Conservation (phyloP, 2,329 filamentous ascomycete genomes). For the Incumbomyces lentus region DNA sequence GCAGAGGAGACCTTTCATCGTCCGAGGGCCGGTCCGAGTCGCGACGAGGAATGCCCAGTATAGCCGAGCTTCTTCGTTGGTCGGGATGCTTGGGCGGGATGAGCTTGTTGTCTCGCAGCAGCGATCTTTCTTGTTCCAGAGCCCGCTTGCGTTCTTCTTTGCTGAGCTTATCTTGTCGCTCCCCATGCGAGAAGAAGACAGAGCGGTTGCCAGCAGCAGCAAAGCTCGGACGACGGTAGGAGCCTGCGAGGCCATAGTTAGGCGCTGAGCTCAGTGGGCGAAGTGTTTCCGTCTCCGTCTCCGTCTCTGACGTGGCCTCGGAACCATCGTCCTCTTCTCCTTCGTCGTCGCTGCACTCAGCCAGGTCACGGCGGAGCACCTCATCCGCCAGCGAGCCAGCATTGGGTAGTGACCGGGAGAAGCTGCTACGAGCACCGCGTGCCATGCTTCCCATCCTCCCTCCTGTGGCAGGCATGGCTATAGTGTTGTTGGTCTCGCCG, state of each 20-base stretch:
- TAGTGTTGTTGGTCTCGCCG: background rate
- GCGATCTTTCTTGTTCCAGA: conserved; percentile 46
- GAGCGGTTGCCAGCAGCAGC: conserved; percentile 63
- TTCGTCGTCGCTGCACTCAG: conserved; percentile 46
- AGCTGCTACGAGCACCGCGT: background rate
- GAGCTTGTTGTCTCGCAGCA: conserved; percentile 50
- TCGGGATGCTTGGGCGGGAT: conserved; percentile 42
- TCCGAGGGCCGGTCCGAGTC: background rate
- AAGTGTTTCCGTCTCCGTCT: conserved; percentile 31
- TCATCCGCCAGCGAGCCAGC: conserved; percentile 58
- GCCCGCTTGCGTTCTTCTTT: conserved; percentile 45
- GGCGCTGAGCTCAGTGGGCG: conserved; percentile 31
- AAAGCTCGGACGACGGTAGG: conserved; percentile 67
- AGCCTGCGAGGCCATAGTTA: conserved; percentile 45
- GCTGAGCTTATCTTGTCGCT: conserved; percentile 35
- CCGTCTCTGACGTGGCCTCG: too few species aligned
- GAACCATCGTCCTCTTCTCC: conserved; percentile 25
- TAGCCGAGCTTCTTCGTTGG: conserved; percentile 11
- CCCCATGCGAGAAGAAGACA: conserved; percentile 48
- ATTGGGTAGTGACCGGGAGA: conserved; percentile 40
- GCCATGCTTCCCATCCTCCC: background rate
- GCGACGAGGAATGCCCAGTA: conserved; percentile 3
- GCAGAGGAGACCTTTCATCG: conserved; percentile 40
- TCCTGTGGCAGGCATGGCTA: background rate
- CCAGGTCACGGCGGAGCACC: conserved; percentile 56